Evolutionary conservation across 345 rosid genomes (phyloP).

Genomic region (Salix exigua): DNA sequence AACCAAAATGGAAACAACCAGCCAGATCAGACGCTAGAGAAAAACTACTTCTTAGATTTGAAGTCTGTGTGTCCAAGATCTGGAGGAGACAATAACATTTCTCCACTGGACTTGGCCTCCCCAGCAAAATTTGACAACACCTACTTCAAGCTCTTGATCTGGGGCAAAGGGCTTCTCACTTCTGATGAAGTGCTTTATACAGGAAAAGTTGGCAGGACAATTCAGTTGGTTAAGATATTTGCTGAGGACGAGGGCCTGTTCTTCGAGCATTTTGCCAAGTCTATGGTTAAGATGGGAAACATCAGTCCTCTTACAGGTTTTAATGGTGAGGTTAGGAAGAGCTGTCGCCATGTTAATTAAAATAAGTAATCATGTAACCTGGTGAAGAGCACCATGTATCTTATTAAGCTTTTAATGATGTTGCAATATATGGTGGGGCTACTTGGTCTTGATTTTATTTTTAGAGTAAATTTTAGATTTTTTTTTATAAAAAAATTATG

Average conservation of each 20-base stretch:
- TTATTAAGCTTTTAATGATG: neutral
- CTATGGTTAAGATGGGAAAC: conserved; percentile 29
- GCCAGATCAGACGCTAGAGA: conserved; percentile 22
- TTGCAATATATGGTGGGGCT: neutral
- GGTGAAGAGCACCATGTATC: neutral
- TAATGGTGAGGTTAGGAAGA: conserved; percentile 27
- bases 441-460: no score
- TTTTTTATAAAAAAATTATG: neutral
- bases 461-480: neutral
- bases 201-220: conserved; percentile 4
- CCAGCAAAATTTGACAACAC: conserved; percentile 26
- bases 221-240: conserved; percentile 15
- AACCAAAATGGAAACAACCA: conserved; percentile 28
- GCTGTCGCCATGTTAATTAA: conserved; percentile 21
- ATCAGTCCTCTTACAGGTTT: conserved; percentile 23
- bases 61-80: conserved; percentile 28
- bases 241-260: conserved; percentile 21
- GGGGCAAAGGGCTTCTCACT: conserved; percentile 29
- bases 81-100: conserved; percentile 26
- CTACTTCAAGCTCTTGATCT: conserved; percentile 25
- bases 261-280: conserved; percentile 27
- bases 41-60: conserved; percentile 18
- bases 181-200: conserved; percentile 24
- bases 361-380: neutral
- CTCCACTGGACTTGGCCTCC: conserved; percentile 23